Evolutionary conservation across 768 basidiomycete species (phyloP).

Genomic region (Lactifluus pinguis): DNA sequence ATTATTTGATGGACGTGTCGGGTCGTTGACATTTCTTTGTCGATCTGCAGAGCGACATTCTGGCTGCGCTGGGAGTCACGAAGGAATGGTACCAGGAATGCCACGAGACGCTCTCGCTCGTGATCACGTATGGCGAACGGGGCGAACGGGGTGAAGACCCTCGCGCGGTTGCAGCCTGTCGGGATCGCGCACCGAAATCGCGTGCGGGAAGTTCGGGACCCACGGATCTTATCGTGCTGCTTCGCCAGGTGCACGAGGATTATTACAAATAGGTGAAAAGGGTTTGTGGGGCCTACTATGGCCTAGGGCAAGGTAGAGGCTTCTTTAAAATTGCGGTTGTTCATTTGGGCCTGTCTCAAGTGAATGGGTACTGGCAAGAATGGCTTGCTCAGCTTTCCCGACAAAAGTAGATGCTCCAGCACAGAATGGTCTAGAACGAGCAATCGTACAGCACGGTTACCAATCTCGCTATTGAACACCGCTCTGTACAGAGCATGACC

Average conservation of each 20-base stretch:
- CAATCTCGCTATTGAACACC: too few relatives aligned
- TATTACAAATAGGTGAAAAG: neutral
- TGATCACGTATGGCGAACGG: conserved; percentile 8
- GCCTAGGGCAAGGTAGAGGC: too few relatives aligned
- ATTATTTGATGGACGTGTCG: neutral
- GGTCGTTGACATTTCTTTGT: neutral
- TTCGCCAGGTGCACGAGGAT: conserved; percentile 7
- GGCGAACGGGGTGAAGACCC: conserved; percentile 8
- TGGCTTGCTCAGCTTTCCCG: too few relatives aligned
- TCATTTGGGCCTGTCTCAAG: too few relatives aligned
- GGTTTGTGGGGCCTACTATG: neutral
- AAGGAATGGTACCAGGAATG: conserved; percentile 15
- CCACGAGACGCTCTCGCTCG: conserved; percentile 12
- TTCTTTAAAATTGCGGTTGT: too few relatives aligned
- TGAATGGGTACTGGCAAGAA: too few relatives aligned
- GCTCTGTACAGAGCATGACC: too few relatives aligned
- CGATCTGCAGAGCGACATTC: conserved; percentile 1
- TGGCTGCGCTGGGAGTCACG: conserved; percentile 4
- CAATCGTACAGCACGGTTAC: too few relatives aligned
- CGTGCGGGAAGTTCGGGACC: neutral
- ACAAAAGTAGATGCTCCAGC: too few relatives aligned
- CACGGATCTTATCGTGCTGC: conserved; percentile 5
- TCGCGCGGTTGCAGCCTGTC: conserved; percentile 5
- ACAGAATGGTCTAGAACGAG: too few relatives aligned
- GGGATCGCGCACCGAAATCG: conserved; percentile 11